Evolutionary conservation across 2,329 filamentous ascomycete species (phyloP).

Genomic region (Cordyceps cateniannulata): DNA sequence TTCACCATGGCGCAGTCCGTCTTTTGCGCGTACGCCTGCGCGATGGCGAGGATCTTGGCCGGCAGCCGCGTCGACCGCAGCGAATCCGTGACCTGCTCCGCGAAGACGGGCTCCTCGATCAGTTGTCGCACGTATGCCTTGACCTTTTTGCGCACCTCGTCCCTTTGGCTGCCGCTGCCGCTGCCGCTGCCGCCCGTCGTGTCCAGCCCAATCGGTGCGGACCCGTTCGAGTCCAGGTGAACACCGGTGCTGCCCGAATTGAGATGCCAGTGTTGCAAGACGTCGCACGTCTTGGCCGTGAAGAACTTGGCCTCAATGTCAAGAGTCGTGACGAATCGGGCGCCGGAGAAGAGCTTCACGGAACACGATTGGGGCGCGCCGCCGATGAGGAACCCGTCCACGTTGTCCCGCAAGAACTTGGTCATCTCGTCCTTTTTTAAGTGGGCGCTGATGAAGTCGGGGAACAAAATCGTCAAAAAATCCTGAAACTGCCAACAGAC

Average conservation of each 20-base stretch:
- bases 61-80: constrained; percentile 40
- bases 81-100: constrained; percentile 44
- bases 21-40: constrained; percentile 40
- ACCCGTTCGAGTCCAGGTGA: constrained; percentile 33
- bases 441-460: constrained; percentile 44
- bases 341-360: constrained; percentile 44
- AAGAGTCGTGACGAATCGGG: constrained; percentile 37
- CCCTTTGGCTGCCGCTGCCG: constrained; percentile 33
- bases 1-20: constrained; percentile 44
- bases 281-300: constrained; percentile 39
- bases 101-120: constrained; percentile 39
- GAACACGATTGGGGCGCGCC: constrained; percentile 35
- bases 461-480: constrained; percentile 47
- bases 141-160: constrained; percentile 38
- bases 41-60: constrained; percentile 38
- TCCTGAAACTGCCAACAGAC: constrained; percentile 55
- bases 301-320: constrained; percentile 47
- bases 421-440: constrained; percentile 44
- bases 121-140: constrained; percentile 45
- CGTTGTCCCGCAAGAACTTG: constrained; percentile 42
- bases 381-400: constrained; percentile 36
- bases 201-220: constrained; percentile 47
- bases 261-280: constrained; percentile 46
- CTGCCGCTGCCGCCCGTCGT: constrained; percentile 25
- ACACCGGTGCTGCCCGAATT: constrained; percentile 30